phyloP scores from a whole-genome alignment of 805 yeast species.

The Starmerella stellata region DNA sequence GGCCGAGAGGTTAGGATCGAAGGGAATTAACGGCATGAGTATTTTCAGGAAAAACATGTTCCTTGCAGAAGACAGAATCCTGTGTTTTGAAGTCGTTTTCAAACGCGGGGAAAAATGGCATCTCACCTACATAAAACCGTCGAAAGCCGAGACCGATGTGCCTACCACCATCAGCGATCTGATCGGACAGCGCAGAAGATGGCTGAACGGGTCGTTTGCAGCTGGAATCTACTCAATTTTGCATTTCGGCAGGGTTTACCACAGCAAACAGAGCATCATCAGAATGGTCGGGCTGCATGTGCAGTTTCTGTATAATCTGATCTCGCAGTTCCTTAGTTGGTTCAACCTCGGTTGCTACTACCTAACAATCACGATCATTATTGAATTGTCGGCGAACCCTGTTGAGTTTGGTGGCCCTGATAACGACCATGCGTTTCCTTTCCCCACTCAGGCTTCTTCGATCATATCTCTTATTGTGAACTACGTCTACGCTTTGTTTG shows the following conservation, averaged over 20 bases:
- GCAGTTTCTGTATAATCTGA: conserved; percentile 37
- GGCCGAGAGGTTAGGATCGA: conserved; percentile 29
- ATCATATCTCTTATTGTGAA: conserved; percentile 34
- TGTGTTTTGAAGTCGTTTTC: conserved; percentile 47
- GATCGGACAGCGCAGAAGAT: conserved; percentile 45
- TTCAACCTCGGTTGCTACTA: conserved; percentile 46
- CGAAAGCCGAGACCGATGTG: conserved; percentile 52
- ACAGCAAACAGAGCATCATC: conserved; percentile 34
- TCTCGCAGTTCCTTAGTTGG: conserved; percentile 42
- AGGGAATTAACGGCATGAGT: conserved; percentile 40
- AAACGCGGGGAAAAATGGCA: conserved; percentile 42
- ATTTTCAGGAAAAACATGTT: conserved; percentile 54
- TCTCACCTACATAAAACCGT: conserved; percentile 42
- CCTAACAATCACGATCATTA: conserved; percentile 43
- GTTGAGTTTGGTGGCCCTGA: conserved; percentile 28
- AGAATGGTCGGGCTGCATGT: conserved; percentile 36
- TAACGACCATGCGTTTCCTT: conserved; percentile 26
- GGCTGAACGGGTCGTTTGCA: conserved; percentile 55
- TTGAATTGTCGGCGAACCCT: conserved; percentile 29
- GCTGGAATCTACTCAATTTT: conserved; percentile 39
- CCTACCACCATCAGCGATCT: conserved; percentile 46
- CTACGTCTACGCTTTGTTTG: conserved; percentile 39
- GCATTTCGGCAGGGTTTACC: conserved; percentile 39
- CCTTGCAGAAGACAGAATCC: conserved; percentile 50
- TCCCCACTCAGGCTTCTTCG: conserved; percentile 20